Percentiles rank a stretch among this genome's conserved stretches.
Evolutionary conservation across 169 alveolate genomes (phyloP).

Genomic region (Plasmodium knowlesi): DNA sequence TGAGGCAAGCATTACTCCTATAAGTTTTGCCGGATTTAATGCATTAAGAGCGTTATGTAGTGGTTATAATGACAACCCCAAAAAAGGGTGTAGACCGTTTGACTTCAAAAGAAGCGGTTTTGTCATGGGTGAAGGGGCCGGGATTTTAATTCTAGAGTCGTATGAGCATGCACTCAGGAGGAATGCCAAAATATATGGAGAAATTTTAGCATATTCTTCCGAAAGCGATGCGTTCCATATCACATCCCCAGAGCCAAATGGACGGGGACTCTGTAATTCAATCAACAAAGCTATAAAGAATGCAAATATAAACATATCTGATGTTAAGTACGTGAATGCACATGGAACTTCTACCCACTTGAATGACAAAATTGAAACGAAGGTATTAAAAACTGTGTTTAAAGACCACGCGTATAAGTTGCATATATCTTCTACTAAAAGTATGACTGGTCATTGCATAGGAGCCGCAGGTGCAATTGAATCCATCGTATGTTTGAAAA

Average conservation of each 20-base stretch:
- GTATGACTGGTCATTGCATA: conserved; percentile 86
- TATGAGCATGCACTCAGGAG: conserved; percentile 90
- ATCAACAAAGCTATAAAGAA: conserved; percentile 69
- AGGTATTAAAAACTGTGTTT: conserved; percentile 78
- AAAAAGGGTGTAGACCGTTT: conserved; percentile 90
- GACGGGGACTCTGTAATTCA: conserved; percentile 77
- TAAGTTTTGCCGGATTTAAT: conserved; percentile 83
- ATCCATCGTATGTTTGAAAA: conserved; percentile 80
- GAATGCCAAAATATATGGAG: conserved; percentile 90
- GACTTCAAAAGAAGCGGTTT: conserved; percentile 91
- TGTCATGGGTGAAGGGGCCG: conserved; percentile 92
- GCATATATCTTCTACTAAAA: conserved; percentile 81
- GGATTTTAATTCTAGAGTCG: conserved; percentile 88
- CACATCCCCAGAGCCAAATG: conserved; percentile 85
- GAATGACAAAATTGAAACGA: conserved; percentile 83
- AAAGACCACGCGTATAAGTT: conserved; percentile 78
- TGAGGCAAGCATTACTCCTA: conserved; percentile 87
- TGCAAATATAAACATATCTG: conserved; percentile 75
- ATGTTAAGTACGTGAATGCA: conserved; percentile 82
- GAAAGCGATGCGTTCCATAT: conserved; percentile 83
- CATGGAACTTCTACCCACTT: conserved; percentile 84
- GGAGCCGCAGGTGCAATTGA: conserved; percentile 86
- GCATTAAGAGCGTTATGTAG: conserved; percentile 86
- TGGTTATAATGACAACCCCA: conserved; percentile 87
- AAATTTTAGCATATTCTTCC: conserved; percentile 85